Evolutionary conservation across 1,284 basidiomycete species (phyloP).

Genomic region (Cryptococcus depauperatus): DNA sequence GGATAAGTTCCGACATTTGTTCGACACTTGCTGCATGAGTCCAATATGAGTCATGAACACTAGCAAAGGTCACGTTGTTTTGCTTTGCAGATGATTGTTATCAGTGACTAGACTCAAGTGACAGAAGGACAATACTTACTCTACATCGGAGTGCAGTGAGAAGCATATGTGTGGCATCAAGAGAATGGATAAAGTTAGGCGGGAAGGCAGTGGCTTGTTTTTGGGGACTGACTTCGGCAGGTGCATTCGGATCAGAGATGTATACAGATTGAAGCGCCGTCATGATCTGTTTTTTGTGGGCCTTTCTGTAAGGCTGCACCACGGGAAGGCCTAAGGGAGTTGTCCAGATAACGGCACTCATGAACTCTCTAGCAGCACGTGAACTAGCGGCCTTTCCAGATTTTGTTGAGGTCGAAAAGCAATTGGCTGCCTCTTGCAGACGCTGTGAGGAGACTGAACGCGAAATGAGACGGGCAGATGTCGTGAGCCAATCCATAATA

Average conservation of each 20-base stretch:
- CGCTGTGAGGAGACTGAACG: constrained; percentile 77
- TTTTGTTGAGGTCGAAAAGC: constrained; percentile 7
- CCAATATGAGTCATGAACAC: constrained; percentile 99
- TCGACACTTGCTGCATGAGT: constrained; percentile 87
- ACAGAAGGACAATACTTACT: constrained; percentile 47
- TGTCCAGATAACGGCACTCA: constrained; percentile 96
- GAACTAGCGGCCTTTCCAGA: constrained; percentile 11
- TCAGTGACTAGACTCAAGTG: background rate
- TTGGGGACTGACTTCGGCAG: constrained; percentile 68
- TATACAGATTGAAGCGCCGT: constrained; percentile 86
- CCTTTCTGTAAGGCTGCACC: constrained; percentile 90
- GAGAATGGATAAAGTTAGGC: constrained; percentile 95
- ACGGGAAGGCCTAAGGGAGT: constrained; percentile 89
- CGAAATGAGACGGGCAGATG: constrained; percentile 73
- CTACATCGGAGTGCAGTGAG: constrained; percentile 86
- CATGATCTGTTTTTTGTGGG: constrained; percentile 66
- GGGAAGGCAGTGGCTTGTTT: constrained; percentile 97
- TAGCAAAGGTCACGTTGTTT: constrained; percentile 72
- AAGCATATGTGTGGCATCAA: constrained; percentile 99
- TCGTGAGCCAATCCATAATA: constrained; percentile 87
- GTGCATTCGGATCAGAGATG: constrained; percentile 78
- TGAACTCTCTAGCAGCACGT: constrained; percentile 64
- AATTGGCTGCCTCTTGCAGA: constrained; percentile 49
- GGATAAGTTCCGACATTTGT: constrained; percentile 79
- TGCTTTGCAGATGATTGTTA: constrained; percentile 46